Evolutionary conservation across 176 grass and related monocot genomes (phyloP).

Genomic region (Carex cristatella): DNA sequence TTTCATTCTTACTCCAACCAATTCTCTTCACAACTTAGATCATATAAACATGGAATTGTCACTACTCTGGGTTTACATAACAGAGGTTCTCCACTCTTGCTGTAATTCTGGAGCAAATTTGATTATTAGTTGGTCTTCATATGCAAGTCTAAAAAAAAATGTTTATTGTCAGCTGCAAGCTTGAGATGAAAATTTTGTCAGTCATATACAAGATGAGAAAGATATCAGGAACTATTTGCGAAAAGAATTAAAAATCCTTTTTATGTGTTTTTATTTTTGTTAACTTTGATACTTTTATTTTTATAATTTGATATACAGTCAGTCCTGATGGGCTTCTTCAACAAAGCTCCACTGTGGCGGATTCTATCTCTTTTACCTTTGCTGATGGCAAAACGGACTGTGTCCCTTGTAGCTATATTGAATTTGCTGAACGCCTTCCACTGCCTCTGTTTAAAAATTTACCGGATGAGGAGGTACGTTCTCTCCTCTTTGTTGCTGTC

Average conservation of each 20-base stretch:
- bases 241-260: background rate
- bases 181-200: too few relatives aligned
- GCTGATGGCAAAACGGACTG: conserved; percentile 62
- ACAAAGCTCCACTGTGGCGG: conserved; percentile 95
- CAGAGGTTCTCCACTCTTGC: background rate
- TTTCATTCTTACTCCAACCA: background rate
- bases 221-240: background rate
- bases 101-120: background rate
- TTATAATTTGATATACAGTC: conserved; percentile 42
- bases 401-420: conserved; percentile 81
- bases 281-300: background rate
- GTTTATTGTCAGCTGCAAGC: background rate
- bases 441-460: conserved; percentile 80
- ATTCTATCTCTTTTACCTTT: conserved; percentile 69
- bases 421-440: conserved; percentile 84
- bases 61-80: background rate
- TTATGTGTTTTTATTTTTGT: background rate
- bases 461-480: conserved; percentile 52
- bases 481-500: background rate
- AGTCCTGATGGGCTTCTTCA: conserved; percentile 92
- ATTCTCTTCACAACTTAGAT: background rate
- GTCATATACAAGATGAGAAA: background rate
- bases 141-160: background rate
- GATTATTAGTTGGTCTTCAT: background rate
- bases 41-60: background rate